Base-by-base conservation (phyloP, 1,139 yeast species). In the Saccharomyces hybrid region DNA sequence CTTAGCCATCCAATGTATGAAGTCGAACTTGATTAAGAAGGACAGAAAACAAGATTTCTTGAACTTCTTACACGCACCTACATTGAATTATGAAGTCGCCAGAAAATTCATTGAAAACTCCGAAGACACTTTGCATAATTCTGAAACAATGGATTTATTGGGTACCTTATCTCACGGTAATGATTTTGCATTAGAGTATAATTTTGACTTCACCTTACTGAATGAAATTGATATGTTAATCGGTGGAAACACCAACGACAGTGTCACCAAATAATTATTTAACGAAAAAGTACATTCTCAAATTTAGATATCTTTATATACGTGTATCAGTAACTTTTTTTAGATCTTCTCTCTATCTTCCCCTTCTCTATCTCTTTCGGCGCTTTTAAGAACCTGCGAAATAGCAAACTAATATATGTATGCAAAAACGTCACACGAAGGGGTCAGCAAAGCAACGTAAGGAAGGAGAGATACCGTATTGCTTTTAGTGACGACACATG, bases 211-310 rank as follows among this genome's bases (percentile, higher is more conserved):
- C 50, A 66, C 68, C 1, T 55, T 66, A 32, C 46, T 66, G 27
- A 66, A 66, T 52, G 69, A 65, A 54, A 66, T 66, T 48, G 70
- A 66, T 54, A 64, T 62, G 9, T 52, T 65, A 32, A 64, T 65
- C 31, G 67, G 63, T 24, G 59, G 57, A 27, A 19, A n/a, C 38
- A 47, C 24, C 32, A 28, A 47, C 28, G 11, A 34, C 32, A 31
- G 32, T 27, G 14, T 42, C 47, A 4, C 34, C 8, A 29, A 26
- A 38, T 31, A 49, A 42, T 44, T 19, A 38, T 38, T 8, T 21
- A 19, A 19, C 11, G 24, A 38, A 16, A 11, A 19, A 11, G 24
- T 38, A 14, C 11, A 19, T 38, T 38, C 21, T 7, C n/a, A 8
- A 19, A 5, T 9, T 7, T 19, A 38, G 7, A 8, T 16, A 8